A percentile compares a stretch with the other conserved stretches of the same genome.
phyloP scores from a whole-genome alignment of 179 eudicot genomes.

The Sideroxylon spinosum region DNA sequence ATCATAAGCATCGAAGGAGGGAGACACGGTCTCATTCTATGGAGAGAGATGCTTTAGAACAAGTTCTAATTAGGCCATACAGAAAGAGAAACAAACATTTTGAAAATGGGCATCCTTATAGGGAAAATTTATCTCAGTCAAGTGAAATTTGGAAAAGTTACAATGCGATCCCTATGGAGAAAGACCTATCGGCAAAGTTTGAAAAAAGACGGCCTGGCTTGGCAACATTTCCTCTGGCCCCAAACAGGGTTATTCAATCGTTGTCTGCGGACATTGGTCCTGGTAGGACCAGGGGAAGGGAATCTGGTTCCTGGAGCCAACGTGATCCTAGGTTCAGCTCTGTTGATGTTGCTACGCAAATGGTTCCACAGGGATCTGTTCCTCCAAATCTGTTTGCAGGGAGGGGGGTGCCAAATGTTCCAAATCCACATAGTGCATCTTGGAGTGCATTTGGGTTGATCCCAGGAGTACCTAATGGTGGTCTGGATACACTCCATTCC shows the following conservation, averaged over 20 bases:
- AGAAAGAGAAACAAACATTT: constrained; percentile 69
- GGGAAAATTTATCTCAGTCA: constrained; percentile 51
- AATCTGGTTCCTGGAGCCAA: constrained; percentile 45
- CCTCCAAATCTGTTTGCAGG: constrained; percentile 57
- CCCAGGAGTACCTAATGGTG: constrained; percentile 72
- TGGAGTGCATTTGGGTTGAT: constrained; percentile 82
- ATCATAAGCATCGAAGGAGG: constrained; percentile 92
- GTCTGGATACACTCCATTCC: constrained; percentile 63
- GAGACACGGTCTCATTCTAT: constrained; percentile 67
- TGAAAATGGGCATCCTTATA: constrained; percentile 54
- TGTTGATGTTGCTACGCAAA: constrained; percentile 56
- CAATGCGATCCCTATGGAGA: constrained; percentile 27
- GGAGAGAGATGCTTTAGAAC: constrained; percentile 62
- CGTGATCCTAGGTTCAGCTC: constrained; percentile 63
- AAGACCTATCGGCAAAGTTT: constrained; percentile 48
- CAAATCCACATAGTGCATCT: constrained; percentile 54
- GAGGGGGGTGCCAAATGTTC: constrained; percentile 61
- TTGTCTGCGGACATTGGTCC: constrained; percentile 49
- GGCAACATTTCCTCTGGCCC: constrained; percentile 35
- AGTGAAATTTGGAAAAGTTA: constrained; percentile 35
- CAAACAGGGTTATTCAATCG: constrained; percentile 34
- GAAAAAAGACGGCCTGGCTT: constrained; percentile 54
- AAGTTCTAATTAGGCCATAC: constrained; percentile 52
- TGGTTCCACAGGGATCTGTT: constrained; percentile 41
- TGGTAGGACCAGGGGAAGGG: constrained; percentile 76